These are phyloP conservation scores for Knoxia roxburghii DNA, from an alignment of 257 asterid species.

Conservation along the genomic window DNA sequence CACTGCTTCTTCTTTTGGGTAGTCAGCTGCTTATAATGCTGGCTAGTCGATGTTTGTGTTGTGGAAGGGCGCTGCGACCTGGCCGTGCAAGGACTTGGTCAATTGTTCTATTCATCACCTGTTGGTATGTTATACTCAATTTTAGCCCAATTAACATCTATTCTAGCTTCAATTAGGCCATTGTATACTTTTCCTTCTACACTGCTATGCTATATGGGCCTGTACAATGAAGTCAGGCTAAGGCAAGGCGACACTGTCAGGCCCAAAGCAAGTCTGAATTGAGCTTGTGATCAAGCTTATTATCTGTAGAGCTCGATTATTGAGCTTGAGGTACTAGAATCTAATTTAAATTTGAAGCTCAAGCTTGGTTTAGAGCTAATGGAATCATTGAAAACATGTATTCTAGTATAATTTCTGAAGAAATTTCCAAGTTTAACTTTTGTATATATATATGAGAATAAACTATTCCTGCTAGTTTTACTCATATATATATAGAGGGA, in stretches of 20 bases:
- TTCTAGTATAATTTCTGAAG: neutral
- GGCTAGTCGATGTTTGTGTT: conserved; percentile 67
- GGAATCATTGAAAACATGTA: neutral
- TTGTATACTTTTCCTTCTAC: neutral
- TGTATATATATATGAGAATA: no score
- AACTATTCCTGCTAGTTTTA: no score
- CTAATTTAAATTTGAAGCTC: neutral
- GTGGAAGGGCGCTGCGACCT: conserved; percentile 69
- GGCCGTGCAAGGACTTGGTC: conserved; percentile 71
- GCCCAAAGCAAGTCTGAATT: neutral
- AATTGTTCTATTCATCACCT: conserved; percentile 55
- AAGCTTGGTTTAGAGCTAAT: neutral
- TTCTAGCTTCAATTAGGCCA: neutral
- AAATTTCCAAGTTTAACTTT: neutral
- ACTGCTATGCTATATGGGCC: neutral
- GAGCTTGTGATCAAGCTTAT: neutral
- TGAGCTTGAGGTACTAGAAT: neutral
- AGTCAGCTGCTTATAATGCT: conserved; percentile 65
- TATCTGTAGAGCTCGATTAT: neutral
- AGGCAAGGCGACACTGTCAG: neutral
- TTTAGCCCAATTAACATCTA: neutral
- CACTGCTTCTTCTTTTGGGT: conserved; percentile 55
- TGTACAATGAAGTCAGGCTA: neutral
- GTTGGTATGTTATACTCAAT: conserved; percentile 47
- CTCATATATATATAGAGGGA: no score